phyloP scores from a whole-genome alignment of 2,329 filamentous ascomycete species.

The Endothia cerciana region DNA sequence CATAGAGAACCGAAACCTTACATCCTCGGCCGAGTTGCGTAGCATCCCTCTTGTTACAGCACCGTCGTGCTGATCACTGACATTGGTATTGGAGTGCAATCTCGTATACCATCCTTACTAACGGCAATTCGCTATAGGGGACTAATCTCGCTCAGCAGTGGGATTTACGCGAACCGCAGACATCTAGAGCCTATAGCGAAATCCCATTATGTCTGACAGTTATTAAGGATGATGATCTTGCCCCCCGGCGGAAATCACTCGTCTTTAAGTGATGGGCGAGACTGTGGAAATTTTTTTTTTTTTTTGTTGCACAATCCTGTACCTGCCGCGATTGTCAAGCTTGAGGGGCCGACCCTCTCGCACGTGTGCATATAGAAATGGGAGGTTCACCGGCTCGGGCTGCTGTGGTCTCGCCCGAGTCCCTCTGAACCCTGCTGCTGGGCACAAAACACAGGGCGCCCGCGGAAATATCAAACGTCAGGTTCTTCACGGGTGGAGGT shows the following conservation, averaged over 20 bases:
- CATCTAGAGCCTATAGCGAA: neutral
- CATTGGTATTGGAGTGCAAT: neutral
- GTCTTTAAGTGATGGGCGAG: neutral
- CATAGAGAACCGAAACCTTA: neutral
- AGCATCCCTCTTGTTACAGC: neutral
- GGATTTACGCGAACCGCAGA: neutral
- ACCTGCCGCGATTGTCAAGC: neutral
- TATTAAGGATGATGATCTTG: neutral
- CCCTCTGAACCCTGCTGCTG: neutral
- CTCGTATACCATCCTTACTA: neutral
- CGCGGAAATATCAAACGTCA: constrained; percentile 1
- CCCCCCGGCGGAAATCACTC: neutral
- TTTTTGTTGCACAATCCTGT: neutral
- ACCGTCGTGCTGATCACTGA: neutral
- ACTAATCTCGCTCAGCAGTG: neutral
- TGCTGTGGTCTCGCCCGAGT: neutral
- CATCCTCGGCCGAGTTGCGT: neutral
- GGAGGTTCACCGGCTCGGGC: neutral
- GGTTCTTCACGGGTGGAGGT: neutral
- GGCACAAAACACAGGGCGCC: constrained; percentile 14
- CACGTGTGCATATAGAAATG: constrained; percentile 4
- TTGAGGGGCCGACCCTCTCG: neutral
- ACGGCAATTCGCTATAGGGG: neutral
- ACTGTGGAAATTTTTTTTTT: too few species aligned
- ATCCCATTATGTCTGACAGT: neutral